phyloP scores from a whole-genome alignment of 2,329 filamentous ascomycete genomes.

The Onygenales sp. region DNA sequence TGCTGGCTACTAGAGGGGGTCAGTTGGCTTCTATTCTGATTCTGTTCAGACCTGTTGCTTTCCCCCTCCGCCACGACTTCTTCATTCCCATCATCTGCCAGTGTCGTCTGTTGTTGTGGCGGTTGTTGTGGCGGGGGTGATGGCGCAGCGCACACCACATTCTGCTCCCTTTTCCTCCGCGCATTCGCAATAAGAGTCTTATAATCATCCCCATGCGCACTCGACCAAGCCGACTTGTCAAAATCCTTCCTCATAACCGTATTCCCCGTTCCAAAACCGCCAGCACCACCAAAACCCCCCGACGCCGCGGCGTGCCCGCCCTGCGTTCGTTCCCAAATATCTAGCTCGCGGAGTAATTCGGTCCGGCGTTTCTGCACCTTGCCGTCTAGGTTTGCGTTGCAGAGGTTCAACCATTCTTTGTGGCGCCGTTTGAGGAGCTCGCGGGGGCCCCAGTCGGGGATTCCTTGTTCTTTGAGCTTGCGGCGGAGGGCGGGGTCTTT shows the following conservation, averaged over 20 bases:
- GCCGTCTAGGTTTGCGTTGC: slow-evolving; percentile 95
- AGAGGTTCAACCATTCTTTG: slow-evolving; percentile 87
- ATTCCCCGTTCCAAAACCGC: slow-evolving; percentile 12
- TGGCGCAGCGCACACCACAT: not conserved
- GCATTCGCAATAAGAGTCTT: slow-evolving; percentile 70
- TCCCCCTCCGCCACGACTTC: not conserved
- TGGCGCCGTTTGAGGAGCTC: slow-evolving; percentile 68
- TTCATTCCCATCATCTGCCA: slow-evolving; percentile 1
- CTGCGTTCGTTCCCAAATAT: slow-evolving; percentile 78
- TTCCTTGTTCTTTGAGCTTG: slow-evolving; percentile 71
- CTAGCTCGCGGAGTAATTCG: slow-evolving; percentile 68
- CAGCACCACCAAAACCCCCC: slow-evolving; percentile 3
- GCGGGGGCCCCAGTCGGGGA: slow-evolving; percentile 60
- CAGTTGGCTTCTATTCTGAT: not conserved
- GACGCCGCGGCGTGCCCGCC: slow-evolving; percentile 41
- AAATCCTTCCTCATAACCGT: slow-evolving; percentile 80
- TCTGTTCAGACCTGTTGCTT: too few relatives aligned
- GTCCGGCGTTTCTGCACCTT: slow-evolving; percentile 57
- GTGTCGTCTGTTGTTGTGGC: slow-evolving; percentile 3
- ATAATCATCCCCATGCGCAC: slow-evolving; percentile 65
- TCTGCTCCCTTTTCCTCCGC: slow-evolving; percentile 38
- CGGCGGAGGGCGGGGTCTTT: slow-evolving; percentile 69
- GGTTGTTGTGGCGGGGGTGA: too few relatives aligned
- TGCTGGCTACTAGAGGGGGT: not conserved
- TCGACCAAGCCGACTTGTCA: slow-evolving; percentile 66